A percentile compares a stretch with the other conserved stretches of the same genome.
Evolutionary conservation across 345 rosid genomes (phyloP).

Genomic region (Pistacia integerrima): DNA sequence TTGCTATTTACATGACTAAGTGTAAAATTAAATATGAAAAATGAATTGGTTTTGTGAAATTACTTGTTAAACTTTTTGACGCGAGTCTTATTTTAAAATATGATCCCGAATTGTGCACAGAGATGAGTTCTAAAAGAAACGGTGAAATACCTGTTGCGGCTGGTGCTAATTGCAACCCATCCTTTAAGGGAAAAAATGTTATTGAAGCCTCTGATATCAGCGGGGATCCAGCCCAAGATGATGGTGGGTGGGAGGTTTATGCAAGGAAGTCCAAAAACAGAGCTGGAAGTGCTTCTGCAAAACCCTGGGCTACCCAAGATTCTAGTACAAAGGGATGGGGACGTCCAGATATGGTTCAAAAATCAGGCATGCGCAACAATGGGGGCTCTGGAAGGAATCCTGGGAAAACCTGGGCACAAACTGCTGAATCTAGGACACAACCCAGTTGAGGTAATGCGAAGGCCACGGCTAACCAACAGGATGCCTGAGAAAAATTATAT

Average conservation of each 20-base stretch:
- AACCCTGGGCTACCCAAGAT: slow-evolving; percentile 44
- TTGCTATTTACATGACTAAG: too few species aligned
- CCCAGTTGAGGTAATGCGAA: slow-evolving; percentile 54
- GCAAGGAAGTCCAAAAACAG: slow-evolving; percentile 57
- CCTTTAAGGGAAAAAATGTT: slow-evolving; percentile 47
- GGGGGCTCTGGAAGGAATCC: slow-evolving; percentile 48
- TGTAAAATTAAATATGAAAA: too few species aligned
- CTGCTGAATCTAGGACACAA: slow-evolving; percentile 38
- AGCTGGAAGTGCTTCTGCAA: slow-evolving; percentile 50
- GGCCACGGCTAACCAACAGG: slow-evolving; percentile 39
- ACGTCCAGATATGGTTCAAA: slow-evolving; percentile 41
- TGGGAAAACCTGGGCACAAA: slow-evolving; percentile 49
- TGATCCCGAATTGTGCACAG: not conserved
- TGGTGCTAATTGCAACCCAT: slow-evolving; percentile 21
- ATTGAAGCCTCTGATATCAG: slow-evolving; percentile 41
- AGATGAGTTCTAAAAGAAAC: slow-evolving; percentile 64
- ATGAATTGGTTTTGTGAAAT: too few species aligned
- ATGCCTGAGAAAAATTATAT: slow-evolving; percentile 34
- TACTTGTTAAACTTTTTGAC: too few species aligned
- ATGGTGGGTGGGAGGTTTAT: slow-evolving; percentile 64
- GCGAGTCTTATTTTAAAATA: not conserved
- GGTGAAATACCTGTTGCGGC: slow-evolving; percentile 37
- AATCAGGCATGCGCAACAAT: slow-evolving; percentile 36
- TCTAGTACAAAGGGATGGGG: slow-evolving; percentile 42
- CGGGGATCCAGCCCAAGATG: slow-evolving; percentile 49